Conservation (phyloP, 148 eudicot species). For the Suaeda aralocaspica region DNA sequence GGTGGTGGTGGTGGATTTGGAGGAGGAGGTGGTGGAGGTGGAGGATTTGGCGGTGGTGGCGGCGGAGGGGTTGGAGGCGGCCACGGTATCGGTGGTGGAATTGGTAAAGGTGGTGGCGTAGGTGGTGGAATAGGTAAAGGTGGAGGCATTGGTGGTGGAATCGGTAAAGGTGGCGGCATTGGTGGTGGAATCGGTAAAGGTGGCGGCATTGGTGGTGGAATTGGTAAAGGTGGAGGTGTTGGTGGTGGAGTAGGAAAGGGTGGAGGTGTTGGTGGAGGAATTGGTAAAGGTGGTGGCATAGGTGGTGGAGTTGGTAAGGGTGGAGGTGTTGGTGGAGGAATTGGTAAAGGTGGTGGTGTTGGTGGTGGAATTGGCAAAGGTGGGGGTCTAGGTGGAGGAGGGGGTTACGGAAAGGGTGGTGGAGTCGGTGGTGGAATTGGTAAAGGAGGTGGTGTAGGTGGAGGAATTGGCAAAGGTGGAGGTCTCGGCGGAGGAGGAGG, state of each 20-base stretch:
- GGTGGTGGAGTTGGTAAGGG: constrained; percentile 30
- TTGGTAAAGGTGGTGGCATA: constrained; percentile 18
- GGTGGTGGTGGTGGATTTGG: constrained; percentile 28
- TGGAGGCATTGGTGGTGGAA: constrained; percentile 23
- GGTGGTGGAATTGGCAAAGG: constrained; percentile 29
- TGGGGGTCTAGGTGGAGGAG: constrained; percentile 22
- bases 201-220: constrained; percentile 22
- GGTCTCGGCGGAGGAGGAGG: constrained; percentile 29
- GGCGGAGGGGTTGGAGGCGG: constrained; percentile 14
- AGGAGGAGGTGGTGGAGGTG: constrained; percentile 19
- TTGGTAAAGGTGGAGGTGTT: constrained; percentile 19
- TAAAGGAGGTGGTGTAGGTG: constrained; percentile 17
- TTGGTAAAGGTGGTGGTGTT: constrained; percentile 16
- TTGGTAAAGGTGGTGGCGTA: constrained; percentile 13
- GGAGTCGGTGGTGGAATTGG: constrained; percentile 23
- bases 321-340: constrained; percentile 25
- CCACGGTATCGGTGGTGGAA: constrained; percentile 12
- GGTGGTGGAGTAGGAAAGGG: constrained; percentile 26
- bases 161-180: constrained; percentile 19
- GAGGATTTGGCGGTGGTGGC: constrained; percentile 13
- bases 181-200: constrained; percentile 24
- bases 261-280: constrained; percentile 18
- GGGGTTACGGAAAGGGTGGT: constrained; percentile 20
- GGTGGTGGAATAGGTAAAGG: constrained; percentile 24
- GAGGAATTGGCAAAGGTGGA: constrained; percentile 25